Percentiles rank a stretch among this genome's conserved stretches.
These are phyloP conservation scores for Glonium stellatum DNA, from an alignment of 495 filamentous ascomycete genomes.

Conservation along the genomic window DNA sequence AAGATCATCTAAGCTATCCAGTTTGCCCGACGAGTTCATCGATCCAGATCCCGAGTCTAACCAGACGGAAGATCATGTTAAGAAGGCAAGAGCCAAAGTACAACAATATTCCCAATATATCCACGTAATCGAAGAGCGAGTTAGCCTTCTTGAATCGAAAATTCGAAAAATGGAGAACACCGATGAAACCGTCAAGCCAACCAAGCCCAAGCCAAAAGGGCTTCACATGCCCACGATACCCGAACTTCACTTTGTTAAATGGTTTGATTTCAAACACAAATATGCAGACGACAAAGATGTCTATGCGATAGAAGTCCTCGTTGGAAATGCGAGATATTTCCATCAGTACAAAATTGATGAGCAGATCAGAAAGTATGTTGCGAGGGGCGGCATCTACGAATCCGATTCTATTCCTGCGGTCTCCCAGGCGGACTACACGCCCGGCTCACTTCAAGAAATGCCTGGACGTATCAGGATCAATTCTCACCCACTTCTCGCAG, in stretches of 20 bases:
- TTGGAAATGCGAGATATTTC: not conserved
- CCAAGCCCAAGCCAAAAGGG: not conserved
- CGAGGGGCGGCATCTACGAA: not conserved
- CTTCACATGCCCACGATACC: not conserved
- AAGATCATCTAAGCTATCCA: not conserved
- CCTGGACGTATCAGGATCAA: slow-evolving; percentile 4
- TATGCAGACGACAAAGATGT: not conserved
- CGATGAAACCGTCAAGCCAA: not conserved
- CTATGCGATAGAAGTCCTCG: slow-evolving; percentile 1
- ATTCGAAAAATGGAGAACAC: not conserved
- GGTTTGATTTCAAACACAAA: slow-evolving; percentile 6
- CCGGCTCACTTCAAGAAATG: not conserved
- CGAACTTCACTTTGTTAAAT: slow-evolving; percentile 2
- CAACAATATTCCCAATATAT: slow-evolving; percentile 2
- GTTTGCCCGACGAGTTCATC: not conserved
- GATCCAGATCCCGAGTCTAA: not conserved
- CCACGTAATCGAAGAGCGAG: slow-evolving; percentile 2
- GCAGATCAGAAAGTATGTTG: slow-evolving; percentile 4
- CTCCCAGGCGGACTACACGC: not conserved
- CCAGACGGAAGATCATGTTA: not conserved
- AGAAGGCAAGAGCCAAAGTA: not conserved
- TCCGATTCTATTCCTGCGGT: not conserved
- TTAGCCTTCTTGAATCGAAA: not conserved
- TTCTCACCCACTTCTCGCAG: slow-evolving; percentile 1
- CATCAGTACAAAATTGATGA: not conserved